These are phyloP conservation scores for Neophaeococcomyces mojaviensis DNA, from an alignment of 2,329 filamentous ascomycete genomes.

Conservation along the genomic window DNA sequence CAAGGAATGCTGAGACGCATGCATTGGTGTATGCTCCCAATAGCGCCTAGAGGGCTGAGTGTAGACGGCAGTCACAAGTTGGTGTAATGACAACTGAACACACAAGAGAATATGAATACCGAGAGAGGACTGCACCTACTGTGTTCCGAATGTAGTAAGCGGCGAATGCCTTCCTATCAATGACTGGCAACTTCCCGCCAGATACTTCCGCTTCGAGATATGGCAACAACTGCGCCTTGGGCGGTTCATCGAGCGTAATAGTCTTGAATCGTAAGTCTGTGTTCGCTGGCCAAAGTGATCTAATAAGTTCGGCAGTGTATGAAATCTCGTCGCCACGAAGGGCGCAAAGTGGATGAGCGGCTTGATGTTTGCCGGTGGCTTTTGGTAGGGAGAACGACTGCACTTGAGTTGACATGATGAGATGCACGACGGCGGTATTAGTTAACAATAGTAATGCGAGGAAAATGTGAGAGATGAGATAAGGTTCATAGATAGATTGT, in stretches of 20 bases:
- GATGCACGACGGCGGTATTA: not conserved
- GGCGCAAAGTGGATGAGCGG: constrained; percentile 25
- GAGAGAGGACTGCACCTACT: constrained; percentile 34
- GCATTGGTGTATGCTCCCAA: too few species aligned
- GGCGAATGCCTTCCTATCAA: constrained; percentile 46
- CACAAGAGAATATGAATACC: constrained; percentile 1
- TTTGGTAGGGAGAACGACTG: constrained; percentile 14
- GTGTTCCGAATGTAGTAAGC: constrained; percentile 46
- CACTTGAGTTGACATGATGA: constrained; percentile 15
- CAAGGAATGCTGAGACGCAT: too few species aligned
- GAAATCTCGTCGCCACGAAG: constrained; percentile 25
- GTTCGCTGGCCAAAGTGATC: constrained; percentile 23
- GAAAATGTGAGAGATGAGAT: not conserved
- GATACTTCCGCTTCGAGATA: constrained; percentile 57
- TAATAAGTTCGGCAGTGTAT: constrained; percentile 22
- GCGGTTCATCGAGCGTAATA: constrained; percentile 59
- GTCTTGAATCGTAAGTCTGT: constrained; percentile 51
- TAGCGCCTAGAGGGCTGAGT: too few species aligned
- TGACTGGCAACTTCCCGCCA: constrained; percentile 41
- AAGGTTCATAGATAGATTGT: not conserved
- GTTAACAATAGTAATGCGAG: constrained; percentile 3
- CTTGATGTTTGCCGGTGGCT: constrained; percentile 12
- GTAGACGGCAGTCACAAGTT: too few species aligned
- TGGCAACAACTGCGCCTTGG: constrained; percentile 51
- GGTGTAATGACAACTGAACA: too few species aligned